Evolutionary conservation across 352 stramenopile genomes (phyloP), one percentile per base, ranked within the genome.

Genomic region (Bremia lactucae): DNA sequence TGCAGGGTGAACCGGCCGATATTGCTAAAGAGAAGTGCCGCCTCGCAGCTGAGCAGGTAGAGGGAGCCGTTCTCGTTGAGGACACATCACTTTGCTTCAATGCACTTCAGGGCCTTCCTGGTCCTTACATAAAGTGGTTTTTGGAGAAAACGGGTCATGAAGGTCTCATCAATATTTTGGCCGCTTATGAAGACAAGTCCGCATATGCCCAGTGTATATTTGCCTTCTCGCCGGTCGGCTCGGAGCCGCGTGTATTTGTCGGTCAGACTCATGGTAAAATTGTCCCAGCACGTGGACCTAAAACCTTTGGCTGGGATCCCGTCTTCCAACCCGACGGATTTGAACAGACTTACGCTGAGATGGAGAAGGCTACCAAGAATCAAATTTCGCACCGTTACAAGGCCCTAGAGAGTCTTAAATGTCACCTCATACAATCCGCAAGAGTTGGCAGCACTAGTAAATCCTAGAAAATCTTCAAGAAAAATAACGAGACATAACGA

Each of bases 111-210:
- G 94, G 86, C 0, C 78, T 98, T 1, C 95, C 95, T 0, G 94
- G 95, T 0, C 89, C 93, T 18, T 98, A 98, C 70, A 95, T 98
- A 52, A 98, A 98, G 72, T 98, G 94, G 91, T 99, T 99, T 53
- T 68, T 98, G 7, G 87, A 98, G 26, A 97, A 96, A 55, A 96
- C 83, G 44, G 91, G 90, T 42, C 89, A 82, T 76, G 89, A 42
- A 34, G 95, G 71, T 31, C 95, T 81, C 55, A 98, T 98, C 62
- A 96, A 96, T 47, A 70, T 98, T 67, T 62, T 98, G 29, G 68
- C 70, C 9, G 90, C 73, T 4, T 98, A 96, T 55, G 70, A 91
- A 26, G 94, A 98, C 73, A 97, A 97, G 59, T 87, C 74, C 35
- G 95, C 93, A 3, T 97, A 98, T 61, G 95, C 94, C 34, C 82